Conservation (phyloP, 495 filamentous ascomycete species). For the Pyronema omphalodes region DNA sequence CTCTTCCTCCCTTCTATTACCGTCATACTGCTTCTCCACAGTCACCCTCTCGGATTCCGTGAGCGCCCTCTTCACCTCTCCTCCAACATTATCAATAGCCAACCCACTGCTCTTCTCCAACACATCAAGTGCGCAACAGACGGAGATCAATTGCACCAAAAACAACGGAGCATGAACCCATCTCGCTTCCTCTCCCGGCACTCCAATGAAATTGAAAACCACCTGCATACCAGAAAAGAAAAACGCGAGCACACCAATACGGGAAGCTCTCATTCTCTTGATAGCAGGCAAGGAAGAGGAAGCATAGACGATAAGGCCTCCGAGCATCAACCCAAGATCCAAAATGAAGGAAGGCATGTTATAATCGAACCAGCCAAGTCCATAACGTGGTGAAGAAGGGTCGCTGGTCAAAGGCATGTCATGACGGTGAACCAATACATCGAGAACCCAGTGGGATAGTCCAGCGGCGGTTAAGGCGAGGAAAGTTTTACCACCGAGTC, state of each 20-base stretch:
- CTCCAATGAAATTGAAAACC: neutral
- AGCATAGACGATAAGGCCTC: neutral
- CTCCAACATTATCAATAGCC: neutral
- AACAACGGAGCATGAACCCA: constrained; percentile 1
- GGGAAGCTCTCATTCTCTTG: neutral
- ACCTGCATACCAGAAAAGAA: neutral
- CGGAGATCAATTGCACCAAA: neutral
- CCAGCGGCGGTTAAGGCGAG: neutral
- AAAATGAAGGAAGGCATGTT: neutral
- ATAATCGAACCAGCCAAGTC: neutral
- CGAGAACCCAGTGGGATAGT: neutral
- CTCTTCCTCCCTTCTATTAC: neutral
- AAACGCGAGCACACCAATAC: neutral
- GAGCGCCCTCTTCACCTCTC: neutral
- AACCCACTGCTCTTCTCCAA: neutral
- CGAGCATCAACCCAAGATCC: neutral
- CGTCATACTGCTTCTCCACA: neutral
- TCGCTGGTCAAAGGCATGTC: neutral
- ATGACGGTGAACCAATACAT: neutral
- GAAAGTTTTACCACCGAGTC: neutral
- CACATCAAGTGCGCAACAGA: neutral
- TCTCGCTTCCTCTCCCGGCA: neutral
- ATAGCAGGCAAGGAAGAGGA: neutral
- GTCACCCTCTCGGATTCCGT: neutral
- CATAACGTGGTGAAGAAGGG: neutral